phyloP scores from a whole-genome alignment of 2,329 filamentous ascomycete genomes.

The Pseudopithomyces chartarum region DNA sequence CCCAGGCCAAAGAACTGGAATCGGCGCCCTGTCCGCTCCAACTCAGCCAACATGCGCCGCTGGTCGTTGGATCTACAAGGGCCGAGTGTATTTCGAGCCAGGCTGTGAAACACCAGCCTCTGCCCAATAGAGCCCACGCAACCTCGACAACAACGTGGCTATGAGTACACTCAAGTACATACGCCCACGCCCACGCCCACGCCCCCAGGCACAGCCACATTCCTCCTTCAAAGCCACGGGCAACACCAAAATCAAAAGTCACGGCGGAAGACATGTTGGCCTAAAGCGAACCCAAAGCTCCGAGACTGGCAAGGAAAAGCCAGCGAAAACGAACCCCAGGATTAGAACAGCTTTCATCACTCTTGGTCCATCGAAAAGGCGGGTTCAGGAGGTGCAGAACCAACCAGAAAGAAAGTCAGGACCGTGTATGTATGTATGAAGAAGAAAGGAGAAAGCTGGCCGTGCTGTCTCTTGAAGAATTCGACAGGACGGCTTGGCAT shows the following conservation, averaged over 20 bases:
- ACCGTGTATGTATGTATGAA: slow-evolving; percentile 23
- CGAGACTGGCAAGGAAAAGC: slow-evolving; percentile 38
- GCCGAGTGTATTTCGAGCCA: background rate
- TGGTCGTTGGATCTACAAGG: background rate
- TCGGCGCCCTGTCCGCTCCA: background rate
- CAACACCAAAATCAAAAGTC: background rate
- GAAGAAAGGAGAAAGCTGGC: background rate
- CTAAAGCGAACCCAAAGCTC: slow-evolving; percentile 48
- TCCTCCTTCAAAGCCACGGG: background rate
- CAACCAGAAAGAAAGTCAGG: slow-evolving; percentile 23
- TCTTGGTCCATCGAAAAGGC: slow-evolving; percentile 43
- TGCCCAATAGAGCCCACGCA: slow-evolving; percentile 9
- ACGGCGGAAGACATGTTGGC: slow-evolving; percentile 32
- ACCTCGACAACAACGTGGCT: slow-evolving; percentile 8
- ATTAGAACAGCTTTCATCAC: slow-evolving; percentile 46
- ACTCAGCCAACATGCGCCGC: background rate
- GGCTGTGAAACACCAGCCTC: background rate
- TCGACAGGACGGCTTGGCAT: slow-evolving; percentile 5
- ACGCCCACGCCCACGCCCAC: background rate
- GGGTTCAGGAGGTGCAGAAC: slow-evolving; percentile 30
- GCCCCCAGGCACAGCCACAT: background rate
- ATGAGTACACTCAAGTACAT: no score
- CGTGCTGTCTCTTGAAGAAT: background rate
- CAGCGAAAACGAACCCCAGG: slow-evolving; percentile 43
- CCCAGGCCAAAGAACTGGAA: background rate